These are phyloP conservation scores for Pisolithus thermaeus DNA, from an alignment of 1,284 basidiomycete species.

Conservation along the genomic window DNA sequence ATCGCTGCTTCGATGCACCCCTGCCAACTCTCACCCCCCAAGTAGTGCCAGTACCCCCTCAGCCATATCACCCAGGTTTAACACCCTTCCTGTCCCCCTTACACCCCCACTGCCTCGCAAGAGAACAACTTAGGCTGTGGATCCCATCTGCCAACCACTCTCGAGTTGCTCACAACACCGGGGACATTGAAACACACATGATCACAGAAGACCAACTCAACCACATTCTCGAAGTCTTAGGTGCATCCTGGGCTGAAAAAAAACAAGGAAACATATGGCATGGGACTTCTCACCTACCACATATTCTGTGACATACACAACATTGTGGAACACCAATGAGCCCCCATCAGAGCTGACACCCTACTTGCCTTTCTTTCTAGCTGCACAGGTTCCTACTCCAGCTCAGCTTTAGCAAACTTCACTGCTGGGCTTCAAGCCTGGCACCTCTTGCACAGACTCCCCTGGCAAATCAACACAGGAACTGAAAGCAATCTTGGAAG, in stretches of 20 bases:
- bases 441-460: constrained; percentile 30
- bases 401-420: constrained; percentile 16
- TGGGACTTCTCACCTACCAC: constrained; percentile 27
- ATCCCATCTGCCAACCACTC: constrained; percentile 1
- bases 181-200: no score
- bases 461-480: constrained; percentile 21
- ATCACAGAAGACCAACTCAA: no score
- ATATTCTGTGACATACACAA: neutral
- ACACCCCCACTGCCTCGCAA: constrained; percentile 22
- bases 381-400: constrained; percentile 18
- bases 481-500: constrained; percentile 20
- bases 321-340: constrained; percentile 5
- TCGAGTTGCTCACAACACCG: neutral
- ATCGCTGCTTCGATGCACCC: neutral
- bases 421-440: constrained; percentile 23
- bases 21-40: neutral
- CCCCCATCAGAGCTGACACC: constrained; percentile 13
- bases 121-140: constrained; percentile 14
- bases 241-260: constrained; percentile 9
- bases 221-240: constrained; percentile 16
- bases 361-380: constrained; percentile 12
- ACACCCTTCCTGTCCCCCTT: constrained; percentile 10
- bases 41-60: neutral
- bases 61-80: constrained; percentile 8
- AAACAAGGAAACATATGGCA: constrained; percentile 14